Evolutionary conservation across 108 stramenopile species (phyloP).

Genomic region (Skeletonema menzelii): DNA sequence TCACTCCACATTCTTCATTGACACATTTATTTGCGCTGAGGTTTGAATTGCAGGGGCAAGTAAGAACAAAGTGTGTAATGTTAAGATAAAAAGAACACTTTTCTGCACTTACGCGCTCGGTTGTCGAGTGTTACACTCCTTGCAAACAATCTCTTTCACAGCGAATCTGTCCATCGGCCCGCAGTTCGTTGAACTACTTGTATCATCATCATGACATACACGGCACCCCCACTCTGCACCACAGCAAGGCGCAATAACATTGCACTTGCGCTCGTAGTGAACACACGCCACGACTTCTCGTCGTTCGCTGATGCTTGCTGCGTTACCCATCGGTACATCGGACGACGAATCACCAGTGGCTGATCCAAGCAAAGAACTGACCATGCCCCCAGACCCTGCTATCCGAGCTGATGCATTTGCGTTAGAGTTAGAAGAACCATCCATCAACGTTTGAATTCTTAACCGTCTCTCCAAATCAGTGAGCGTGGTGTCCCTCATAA

Average conservation of each 20-base stretch:
- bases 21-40: conserved; percentile 28
- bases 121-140: conserved; percentile 74
- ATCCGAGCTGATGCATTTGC: conserved; percentile 6
- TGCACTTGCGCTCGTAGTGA: conserved; percentile 85
- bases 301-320: not conserved
- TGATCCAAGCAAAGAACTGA: not conserved
- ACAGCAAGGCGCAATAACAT: conserved; percentile 84
- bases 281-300: conserved; percentile 51
- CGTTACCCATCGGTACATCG: not conserved
- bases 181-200: conserved; percentile 47
- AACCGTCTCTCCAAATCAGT: conserved; percentile 69
- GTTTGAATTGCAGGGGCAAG: conserved; percentile 2
- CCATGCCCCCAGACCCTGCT: not conserved
- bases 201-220: conserved; percentile 84
- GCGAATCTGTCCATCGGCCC: conserved; percentile 80
- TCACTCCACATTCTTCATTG: conserved; percentile 11
- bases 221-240: conserved; percentile 72
- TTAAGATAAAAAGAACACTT: not conserved
- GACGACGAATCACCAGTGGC: not conserved
- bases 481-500: conserved; percentile 71
- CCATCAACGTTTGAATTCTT: conserved; percentile 78
- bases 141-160: conserved; percentile 76
- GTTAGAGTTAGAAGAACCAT: conserved; percentile 40
- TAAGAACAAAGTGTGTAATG: not conserved
- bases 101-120: conserved; percentile 16